Percentiles rank a stretch among this genome's conserved stretches.
Evolutionary conservation across 176 grass and related monocot genomes (phyloP).

Genomic region (Bolboschoenus planiculmis): DNA sequence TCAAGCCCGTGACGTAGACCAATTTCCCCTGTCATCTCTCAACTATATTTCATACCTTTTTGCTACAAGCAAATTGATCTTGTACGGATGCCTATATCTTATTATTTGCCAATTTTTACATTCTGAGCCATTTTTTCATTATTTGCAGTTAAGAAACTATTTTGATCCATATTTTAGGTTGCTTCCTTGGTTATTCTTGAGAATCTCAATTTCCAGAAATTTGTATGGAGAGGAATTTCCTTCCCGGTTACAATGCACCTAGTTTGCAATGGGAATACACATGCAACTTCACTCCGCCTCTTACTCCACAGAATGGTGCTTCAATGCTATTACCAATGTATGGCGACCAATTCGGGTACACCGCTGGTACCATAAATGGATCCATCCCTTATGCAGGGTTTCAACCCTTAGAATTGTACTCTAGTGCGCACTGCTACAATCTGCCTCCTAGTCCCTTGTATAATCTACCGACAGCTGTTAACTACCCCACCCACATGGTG

Average conservation of each 20-base stretch:
- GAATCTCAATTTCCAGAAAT: constrained; percentile 14
- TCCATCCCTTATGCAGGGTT: constrained; percentile 11
- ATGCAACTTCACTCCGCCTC: constrained; percentile 33
- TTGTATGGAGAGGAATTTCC: constrained; percentile 56
- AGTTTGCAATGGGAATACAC: constrained; percentile 48
- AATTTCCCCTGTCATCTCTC: constrained; percentile 12
- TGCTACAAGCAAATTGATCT: constrained; percentile 31
- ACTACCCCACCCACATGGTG: background rate
- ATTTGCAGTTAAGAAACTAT: background rate
- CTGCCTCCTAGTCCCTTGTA: constrained; percentile 12
- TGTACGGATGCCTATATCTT: constrained; percentile 25
- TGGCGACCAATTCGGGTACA: constrained; percentile 24
- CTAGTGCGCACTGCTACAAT: constrained; percentile 1
- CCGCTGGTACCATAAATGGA: constrained; percentile 24
- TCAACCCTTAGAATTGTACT: constrained; percentile 16
- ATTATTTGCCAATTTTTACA: background rate
- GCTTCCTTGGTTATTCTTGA: constrained; percentile 29
- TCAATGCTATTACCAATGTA: constrained; percentile 34
- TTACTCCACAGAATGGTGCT: constrained; percentile 36
- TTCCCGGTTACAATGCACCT: constrained; percentile 35
- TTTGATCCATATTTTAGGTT: constrained; percentile 37
- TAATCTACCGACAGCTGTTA: background rate
- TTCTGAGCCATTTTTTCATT: background rate
- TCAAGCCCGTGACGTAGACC: constrained; percentile 92
- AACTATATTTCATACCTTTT: background rate